Evolutionary conservation across 31 red algal species (phyloP).

Genomic region (Odonthalia washingtoniensis): DNA sequence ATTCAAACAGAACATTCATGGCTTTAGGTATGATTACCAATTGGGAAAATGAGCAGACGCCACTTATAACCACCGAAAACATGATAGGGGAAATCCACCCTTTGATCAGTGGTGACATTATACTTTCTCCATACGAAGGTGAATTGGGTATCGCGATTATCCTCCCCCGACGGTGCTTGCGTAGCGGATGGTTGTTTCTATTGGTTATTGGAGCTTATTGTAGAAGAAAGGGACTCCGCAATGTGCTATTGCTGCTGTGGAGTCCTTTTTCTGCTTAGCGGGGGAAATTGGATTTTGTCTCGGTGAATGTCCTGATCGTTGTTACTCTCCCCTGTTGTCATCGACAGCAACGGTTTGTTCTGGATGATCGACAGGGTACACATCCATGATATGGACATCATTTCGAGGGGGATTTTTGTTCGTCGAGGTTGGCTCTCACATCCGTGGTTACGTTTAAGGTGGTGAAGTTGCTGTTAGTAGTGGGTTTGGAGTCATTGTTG

Average conservation of each 20-base stretch:
- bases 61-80: constrained; percentile 74
- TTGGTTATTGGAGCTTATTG: not conserved
- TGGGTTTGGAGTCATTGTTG: no score
- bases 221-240: not conserved
- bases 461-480: no score
- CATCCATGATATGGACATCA: constrained; percentile 62
- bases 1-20: constrained; percentile 83
- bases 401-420: no score
- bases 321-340: not conserved
- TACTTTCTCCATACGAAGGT: constrained; percentile 50
- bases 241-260: not conserved
- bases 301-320: not conserved
- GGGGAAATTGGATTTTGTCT: not conserved
- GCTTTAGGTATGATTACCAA: constrained; percentile 71
- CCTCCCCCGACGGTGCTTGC: not conserved
- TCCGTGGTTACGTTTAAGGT: no score
- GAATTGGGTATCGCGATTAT: constrained; percentile 52
- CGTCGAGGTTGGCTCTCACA: no score
- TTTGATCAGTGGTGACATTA: constrained; percentile 35
- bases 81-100: constrained; percentile 71
- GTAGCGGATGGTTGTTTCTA: not conserved
- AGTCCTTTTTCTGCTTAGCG: not conserved
- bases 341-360: constrained; percentile 14
- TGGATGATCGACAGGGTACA: constrained; percentile 37
- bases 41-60: constrained; percentile 96